Percentiles rank a stretch among this genome's conserved stretches.
Evolutionary conservation across 2,329 filamentous ascomycete species (phyloP).

Genomic region (Tolypocladium paradoxum): DNA sequence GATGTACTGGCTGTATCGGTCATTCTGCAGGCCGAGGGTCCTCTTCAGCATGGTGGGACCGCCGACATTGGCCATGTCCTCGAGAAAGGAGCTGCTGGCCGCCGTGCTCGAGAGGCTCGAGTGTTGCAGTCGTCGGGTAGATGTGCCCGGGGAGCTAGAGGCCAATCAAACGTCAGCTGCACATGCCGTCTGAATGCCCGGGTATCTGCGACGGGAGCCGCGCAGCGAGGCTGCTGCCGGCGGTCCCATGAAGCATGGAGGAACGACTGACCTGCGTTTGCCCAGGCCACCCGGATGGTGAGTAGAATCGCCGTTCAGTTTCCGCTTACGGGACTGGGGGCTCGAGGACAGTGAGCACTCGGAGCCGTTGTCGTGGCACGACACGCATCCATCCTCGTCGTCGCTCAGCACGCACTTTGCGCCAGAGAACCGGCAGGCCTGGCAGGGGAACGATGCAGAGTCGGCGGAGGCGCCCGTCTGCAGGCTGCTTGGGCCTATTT

Average conservation of each 20-base stretch:
- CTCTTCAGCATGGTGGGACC: slow-evolving; percentile 55
- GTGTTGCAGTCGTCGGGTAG: slow-evolving; percentile 39
- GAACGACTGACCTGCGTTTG: slow-evolving; percentile 56
- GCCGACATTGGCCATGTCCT: slow-evolving; percentile 62
- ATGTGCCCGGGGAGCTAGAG: slow-evolving; percentile 44
- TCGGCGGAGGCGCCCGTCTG: slow-evolving; percentile 43
- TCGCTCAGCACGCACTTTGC: slow-evolving; percentile 65
- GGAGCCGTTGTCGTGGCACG: slow-evolving; percentile 68
- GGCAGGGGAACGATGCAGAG: slow-evolving; percentile 44
- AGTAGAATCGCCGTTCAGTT: slow-evolving; percentile 53
- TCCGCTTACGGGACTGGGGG: slow-evolving; percentile 70
- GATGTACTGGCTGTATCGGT: slow-evolving; percentile 74
- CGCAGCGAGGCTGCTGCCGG: background rate
- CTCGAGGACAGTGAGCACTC: slow-evolving; percentile 71
- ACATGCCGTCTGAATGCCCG: background rate
- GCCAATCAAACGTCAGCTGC: slow-evolving; percentile 5
- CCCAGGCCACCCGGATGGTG: slow-evolving; percentile 41
- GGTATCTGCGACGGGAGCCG: background rate
- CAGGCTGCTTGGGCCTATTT: slow-evolving; percentile 38
- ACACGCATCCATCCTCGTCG: slow-evolving; percentile 64
- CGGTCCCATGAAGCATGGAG: slow-evolving; percentile 1
- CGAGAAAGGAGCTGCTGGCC: slow-evolving; percentile 51
- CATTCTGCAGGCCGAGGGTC: slow-evolving; percentile 64
- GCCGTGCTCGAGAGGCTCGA: slow-evolving; percentile 51
- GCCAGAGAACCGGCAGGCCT: slow-evolving; percentile 64